A percentile compares a stretch with the other conserved stretches of the same genome.
These are phyloP conservation scores for Cercophora sp. DNA, from an alignment of 495 filamentous ascomycete genomes.

Conservation along the genomic window DNA sequence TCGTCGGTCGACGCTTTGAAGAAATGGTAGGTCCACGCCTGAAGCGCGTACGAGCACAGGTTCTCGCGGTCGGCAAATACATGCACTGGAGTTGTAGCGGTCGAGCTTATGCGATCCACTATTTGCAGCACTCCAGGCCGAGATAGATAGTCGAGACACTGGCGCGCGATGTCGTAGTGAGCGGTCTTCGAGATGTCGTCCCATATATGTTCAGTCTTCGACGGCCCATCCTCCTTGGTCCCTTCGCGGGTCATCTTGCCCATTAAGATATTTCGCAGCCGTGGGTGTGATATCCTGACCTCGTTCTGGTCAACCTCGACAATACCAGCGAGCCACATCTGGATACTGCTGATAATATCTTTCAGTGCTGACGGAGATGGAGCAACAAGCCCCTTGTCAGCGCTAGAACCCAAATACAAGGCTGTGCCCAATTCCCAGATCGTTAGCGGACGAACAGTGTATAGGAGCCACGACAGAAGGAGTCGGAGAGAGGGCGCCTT, in stretches of 20 bases:
- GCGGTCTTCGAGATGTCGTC: background rate
- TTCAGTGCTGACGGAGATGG: background rate
- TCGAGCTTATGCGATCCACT: background rate
- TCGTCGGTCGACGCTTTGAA: background rate
- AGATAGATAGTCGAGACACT: background rate
- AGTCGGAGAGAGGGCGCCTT: background rate
- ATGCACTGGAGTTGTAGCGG: background rate
- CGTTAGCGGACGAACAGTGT: conserved; percentile 3
- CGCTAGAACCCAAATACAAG: background rate
- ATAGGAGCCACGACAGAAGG: conserved; percentile 4
- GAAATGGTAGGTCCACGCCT: background rate
- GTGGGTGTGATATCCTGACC: conserved; percentile 3
- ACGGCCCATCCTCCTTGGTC: background rate
- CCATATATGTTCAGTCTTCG: background rate
- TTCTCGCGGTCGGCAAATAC: conserved; percentile 1
- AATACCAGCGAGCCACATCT: conserved; percentile 7
- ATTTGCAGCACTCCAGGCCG: background rate
- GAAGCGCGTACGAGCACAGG: conserved; percentile 5
- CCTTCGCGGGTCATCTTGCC: background rate
- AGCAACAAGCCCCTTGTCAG: background rate
- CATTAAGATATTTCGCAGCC: background rate
- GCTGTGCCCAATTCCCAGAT: conserved; percentile 5
- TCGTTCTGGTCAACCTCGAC: conserved; percentile 7
- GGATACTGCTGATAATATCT: background rate
- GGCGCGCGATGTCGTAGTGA: conserved; percentile 3